phyloP scores from a whole-genome alignment of 164 flowering plant genomes.

The Vitis riparia region DNA sequence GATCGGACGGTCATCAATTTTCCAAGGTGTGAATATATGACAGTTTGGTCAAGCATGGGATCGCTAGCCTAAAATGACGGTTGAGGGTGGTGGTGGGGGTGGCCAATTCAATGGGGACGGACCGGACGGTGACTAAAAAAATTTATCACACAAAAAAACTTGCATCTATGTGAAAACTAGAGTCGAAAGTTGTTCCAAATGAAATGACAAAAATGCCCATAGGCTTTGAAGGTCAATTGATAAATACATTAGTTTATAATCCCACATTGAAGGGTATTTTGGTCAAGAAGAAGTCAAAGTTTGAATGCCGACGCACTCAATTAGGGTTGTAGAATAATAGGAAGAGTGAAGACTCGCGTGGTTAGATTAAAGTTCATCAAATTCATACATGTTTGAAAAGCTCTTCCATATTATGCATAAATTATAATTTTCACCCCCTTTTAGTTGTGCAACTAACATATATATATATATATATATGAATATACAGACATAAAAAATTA shows the following conservation, averaged over 20 bases:
- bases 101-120: conserved; percentile 7
- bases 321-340: conserved; percentile 3
- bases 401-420: neutral
- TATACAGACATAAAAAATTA: neutral
- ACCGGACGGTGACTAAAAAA: conserved; percentile 3
- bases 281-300: conserved; percentile 16
- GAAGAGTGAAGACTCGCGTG: neutral
- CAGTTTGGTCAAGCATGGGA: conserved; percentile 1
- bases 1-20: neutral
- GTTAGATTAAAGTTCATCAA: neutral
- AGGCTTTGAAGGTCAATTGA: neutral
- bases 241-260: too few relatives aligned
- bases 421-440: neutral
- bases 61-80: conserved; percentile 10
- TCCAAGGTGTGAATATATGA: neutral
- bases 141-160: too few relatives aligned
- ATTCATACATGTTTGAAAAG: neutral
- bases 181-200: neutral
- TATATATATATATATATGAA: neutral
- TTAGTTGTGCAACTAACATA: too few relatives aligned
- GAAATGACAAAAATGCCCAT: conserved; percentile 1
- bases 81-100: conserved; percentile 12
- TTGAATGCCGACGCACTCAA: conserved; percentile 24
- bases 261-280: conserved; percentile 5
- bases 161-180: conserved; percentile 15